Percentiles rank a stretch among this genome's conserved stretches.
Evolutionary conservation across 2,329 filamentous ascomycete genomes (phyloP).

Genomic region (Epichloe elymi): DNA sequence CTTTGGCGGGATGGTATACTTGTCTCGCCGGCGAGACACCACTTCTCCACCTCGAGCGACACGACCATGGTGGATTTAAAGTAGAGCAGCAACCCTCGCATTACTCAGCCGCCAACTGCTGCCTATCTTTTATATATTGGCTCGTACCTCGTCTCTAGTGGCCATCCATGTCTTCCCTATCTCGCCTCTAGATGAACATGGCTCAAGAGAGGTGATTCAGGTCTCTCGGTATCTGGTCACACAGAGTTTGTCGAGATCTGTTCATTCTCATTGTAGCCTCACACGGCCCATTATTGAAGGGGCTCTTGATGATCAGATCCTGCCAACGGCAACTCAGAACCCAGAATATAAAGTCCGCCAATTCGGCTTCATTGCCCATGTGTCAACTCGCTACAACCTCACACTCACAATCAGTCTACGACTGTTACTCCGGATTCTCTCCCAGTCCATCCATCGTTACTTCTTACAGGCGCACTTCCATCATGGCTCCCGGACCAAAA

Average conservation of each 20-base stretch:
- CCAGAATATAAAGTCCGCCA: slow-evolving; percentile 3
- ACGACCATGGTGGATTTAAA: slow-evolving; percentile 1
- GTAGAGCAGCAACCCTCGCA: neutral
- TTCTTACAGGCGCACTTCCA: neutral
- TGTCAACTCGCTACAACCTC: slow-evolving; percentile 5
- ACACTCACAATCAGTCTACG: neutral
- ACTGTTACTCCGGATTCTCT: neutral
- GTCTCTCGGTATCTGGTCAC: slow-evolving; percentile 23
- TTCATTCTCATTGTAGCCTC: slow-evolving; percentile 5
- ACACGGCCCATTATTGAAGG: slow-evolving; percentile 6
- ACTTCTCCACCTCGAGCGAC: slow-evolving; percentile 4
- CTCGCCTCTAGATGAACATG: slow-evolving; percentile 20
- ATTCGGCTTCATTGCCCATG: slow-evolving; percentile 7
- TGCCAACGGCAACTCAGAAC: neutral
- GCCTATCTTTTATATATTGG: neutral
- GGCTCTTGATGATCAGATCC: neutral
- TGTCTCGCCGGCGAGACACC: slow-evolving; percentile 9
- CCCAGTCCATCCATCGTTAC: neutral
- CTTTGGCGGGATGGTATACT: slow-evolving; percentile 5
- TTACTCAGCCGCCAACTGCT: neutral
- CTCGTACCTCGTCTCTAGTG: slow-evolving; percentile 1
- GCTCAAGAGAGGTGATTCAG: slow-evolving; percentile 23
- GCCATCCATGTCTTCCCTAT: slow-evolving; percentile 14
- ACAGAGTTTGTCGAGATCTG: slow-evolving; percentile 18
- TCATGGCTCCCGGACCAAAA: slow-evolving; percentile 20